Evolutionary conservation across 306 rosid genomes (phyloP).

Genomic region (Trifolium repens): DNA sequence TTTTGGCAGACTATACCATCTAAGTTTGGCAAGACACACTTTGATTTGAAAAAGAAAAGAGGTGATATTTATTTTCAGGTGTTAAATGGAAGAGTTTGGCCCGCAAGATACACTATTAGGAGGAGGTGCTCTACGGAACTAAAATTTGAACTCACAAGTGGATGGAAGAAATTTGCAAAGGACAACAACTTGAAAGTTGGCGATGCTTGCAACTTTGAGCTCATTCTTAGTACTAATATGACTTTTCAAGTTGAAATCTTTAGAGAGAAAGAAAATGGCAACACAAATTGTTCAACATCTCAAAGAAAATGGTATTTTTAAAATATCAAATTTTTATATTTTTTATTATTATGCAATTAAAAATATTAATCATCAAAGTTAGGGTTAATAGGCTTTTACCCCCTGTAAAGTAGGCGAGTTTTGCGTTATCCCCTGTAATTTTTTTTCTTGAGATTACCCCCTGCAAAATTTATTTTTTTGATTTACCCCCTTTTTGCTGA

Average conservation of each 20-base stretch:
- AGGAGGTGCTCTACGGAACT: accelerated
- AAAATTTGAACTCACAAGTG: neutral
- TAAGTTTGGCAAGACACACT: conserved; percentile 16
- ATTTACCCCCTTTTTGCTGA: too few relatives aligned
- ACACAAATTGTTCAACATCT: neutral
- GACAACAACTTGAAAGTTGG: neutral
- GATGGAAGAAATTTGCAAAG: neutral
- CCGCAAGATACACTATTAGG: neutral
- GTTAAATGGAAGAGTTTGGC: neutral
- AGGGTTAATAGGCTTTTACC: too few relatives aligned
- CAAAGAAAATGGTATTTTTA: neutral
- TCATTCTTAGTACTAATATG: neutral
- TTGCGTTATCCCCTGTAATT: too few relatives aligned
- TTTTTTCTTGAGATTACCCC: too few relatives aligned
- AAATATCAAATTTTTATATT: too few relatives aligned
- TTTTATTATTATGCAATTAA: too few relatives aligned
- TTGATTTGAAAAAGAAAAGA: neutral
- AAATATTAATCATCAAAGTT: too few relatives aligned
- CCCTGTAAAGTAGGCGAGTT: too few relatives aligned
- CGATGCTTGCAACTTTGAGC: neutral
- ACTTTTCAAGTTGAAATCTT: neutral
- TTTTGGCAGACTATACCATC: conserved; percentile 15
- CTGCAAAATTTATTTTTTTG: too few relatives aligned
- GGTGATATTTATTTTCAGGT: neutral
- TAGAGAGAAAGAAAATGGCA: neutral